Base-by-base conservation (phyloP, 257 asterid genomes). In the Catharanthus roseus region DNA sequence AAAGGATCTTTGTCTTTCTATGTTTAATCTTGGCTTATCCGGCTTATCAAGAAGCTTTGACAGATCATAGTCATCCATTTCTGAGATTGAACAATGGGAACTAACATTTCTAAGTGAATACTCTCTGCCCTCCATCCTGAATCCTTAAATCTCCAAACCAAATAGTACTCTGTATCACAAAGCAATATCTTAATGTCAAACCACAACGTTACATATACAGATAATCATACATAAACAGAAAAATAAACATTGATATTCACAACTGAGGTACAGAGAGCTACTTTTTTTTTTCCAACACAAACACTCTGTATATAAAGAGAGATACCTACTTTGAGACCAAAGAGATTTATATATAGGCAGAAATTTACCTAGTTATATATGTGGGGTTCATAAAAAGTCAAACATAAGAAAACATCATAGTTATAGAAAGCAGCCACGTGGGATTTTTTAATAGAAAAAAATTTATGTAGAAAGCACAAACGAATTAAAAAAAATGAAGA, bases 1-100 rank as follows among this genome's bases (percentile, higher is more conserved):
- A 68, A 85, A 85, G 10, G 93, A 88, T 72, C 88, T 90, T 82
- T 90, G 79, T 78, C 95, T 81, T 79, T 86, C 91, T 5, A 82
- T 77, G 73, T 83, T 87, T 66, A 87, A 44, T 73, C 88, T 90
- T 2, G 91, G 90, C 88, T 62, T 88, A 54, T 83, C 88, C 1
- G 86, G 80, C 90, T 75, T 88, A 63, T 83, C 89, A 6, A 81
- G 86, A 74, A 86, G 85, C 86, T 85, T 90, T 16, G 87, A 72
- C 64, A 90, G 86, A 74, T 90, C 90, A 71, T 31, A 75, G 70
- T 82, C 90, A 31, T 85, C 92, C 87, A 86, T 78, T 44, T 87
- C 96, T 0, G 89, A 47, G 65, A 89, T 84, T 6, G 96, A 86
- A 77, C 87, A 84, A 10, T 79, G 83, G 23, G 96, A 90, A 67